phyloP scores from a whole-genome alignment of 2,329 filamentous ascomycete species.

The Ceratocystis lukuohia region DNA sequence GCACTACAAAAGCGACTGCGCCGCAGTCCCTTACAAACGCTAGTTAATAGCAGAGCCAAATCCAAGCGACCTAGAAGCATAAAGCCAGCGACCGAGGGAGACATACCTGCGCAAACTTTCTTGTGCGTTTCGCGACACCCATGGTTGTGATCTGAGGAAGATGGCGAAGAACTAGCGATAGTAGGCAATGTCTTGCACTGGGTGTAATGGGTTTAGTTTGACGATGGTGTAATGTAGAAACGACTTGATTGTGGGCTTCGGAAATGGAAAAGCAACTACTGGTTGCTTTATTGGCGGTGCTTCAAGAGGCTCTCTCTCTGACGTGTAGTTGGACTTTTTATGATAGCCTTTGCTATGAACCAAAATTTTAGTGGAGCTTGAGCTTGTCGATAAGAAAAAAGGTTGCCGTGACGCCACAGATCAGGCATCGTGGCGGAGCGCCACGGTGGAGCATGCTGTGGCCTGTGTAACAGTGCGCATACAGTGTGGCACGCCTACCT shows the following conservation, averaged over 20 bases:
- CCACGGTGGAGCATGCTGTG: neutral
- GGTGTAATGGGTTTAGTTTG: no score
- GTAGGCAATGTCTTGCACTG: no score
- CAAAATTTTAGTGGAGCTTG: slow-evolving; percentile 19
- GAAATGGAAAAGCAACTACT: no score
- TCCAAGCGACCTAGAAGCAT: neutral
- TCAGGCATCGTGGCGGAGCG: neutral
- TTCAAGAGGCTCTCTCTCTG: no score
- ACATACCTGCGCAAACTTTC: slow-evolving; percentile 67
- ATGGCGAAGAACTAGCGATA: no score
- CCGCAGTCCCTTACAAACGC: neutral
- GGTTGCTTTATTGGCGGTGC: no score
- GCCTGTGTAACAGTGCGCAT: no score
- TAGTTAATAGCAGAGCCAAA: neutral
- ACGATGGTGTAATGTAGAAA: no score
- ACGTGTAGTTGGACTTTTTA: neutral
- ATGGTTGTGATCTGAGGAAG: slow-evolving; percentile 34
- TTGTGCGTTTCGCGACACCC: slow-evolving; percentile 79
- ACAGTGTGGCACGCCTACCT: no score
- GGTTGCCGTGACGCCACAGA: neutral
- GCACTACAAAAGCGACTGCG: neutral
- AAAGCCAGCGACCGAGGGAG: neutral
- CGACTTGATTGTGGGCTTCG: no score
- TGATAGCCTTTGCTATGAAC: slow-evolving; percentile 14
- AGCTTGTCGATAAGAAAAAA: slow-evolving; percentile 18